These are phyloP conservation scores for Kodamaea sp. DNA, from an alignment of 1,139 yeast species.

Conservation along the genomic window DNA sequence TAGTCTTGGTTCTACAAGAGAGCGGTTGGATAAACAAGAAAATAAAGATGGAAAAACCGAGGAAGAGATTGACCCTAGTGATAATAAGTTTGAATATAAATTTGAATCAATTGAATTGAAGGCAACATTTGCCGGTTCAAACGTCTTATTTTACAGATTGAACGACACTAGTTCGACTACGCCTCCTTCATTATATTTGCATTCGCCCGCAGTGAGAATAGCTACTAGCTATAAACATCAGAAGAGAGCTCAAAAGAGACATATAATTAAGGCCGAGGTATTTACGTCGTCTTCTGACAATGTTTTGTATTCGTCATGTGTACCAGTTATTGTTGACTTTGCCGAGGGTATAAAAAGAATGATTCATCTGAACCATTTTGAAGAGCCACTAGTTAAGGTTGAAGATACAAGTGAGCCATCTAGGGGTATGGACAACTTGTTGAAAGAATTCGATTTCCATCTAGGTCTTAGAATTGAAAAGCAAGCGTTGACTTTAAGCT, in stretches of 20 bases:
- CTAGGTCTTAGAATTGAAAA: constrained; percentile 63
- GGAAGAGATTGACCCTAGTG: constrained; percentile 2
- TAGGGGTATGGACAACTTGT: constrained; percentile 32
- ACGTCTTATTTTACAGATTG: constrained; percentile 50
- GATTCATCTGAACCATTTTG: constrained; percentile 23
- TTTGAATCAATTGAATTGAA: constrained; percentile 49
- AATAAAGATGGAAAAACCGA: not conserved
- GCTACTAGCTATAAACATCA: constrained; percentile 34
- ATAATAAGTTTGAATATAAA: constrained; percentile 24
- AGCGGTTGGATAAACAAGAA: not conserved
- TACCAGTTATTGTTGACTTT: constrained; percentile 69
- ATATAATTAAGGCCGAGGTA: constrained; percentile 50
- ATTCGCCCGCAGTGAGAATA: constrained; percentile 73
- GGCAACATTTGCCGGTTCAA: constrained; percentile 67
- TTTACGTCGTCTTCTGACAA: constrained; percentile 73
- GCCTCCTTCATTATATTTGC: constrained; percentile 58
- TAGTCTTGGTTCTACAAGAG: not conserved
- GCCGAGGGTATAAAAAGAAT: constrained; percentile 42
- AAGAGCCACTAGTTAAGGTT: constrained; percentile 8
- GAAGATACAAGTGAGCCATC: constrained; percentile 1
- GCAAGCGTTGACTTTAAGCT: constrained; percentile 74
- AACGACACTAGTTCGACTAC: constrained; percentile 38
- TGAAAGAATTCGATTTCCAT: constrained; percentile 58
- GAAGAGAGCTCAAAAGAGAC: constrained; percentile 30
- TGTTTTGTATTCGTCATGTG: constrained; percentile 65